These are phyloP conservation scores for Kewa caespitosa DNA, from an alignment of 179 eudicot genomes.

Conservation along the genomic window DNA sequence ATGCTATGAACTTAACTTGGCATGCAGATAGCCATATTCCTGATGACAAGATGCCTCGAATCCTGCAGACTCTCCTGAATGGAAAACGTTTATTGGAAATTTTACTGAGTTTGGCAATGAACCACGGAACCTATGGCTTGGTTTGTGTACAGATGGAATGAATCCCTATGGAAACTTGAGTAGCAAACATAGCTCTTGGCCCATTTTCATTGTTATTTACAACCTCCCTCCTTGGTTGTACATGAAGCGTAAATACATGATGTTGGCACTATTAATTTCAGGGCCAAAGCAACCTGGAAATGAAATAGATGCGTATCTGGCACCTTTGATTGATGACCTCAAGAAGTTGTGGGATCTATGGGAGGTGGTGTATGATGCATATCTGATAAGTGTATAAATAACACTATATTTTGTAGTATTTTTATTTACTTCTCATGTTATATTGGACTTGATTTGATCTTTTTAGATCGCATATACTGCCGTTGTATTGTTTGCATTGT, in stretches of 20 bases:
- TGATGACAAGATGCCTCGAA: not conserved
- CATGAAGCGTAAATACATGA: not conserved
- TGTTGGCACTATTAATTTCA: not conserved
- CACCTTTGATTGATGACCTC: conserved; percentile 1
- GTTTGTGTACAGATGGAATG: conserved; percentile 4
- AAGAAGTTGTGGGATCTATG: not conserved
- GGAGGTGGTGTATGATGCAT: not conserved
- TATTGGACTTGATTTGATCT: no score
- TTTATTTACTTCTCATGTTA: no score
- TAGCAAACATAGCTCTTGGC: conserved; percentile 8
- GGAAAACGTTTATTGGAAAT: not conserved
- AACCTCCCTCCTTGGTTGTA: not conserved
- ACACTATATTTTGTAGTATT: no score
- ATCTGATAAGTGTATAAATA: no score
- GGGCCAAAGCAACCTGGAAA: not conserved
- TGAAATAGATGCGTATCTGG: conserved; percentile 11
- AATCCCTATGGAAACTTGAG: not conserved
- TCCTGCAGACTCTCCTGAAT: conserved; percentile 5
- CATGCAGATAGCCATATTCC: not conserved
- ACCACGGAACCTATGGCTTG: conserved; percentile 2
- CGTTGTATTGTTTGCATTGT: no score
- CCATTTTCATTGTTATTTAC: not conserved
- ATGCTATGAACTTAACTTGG: conserved; percentile 8
- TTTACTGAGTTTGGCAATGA: conserved; percentile 7
- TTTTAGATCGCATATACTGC: no score